phyloP scores from a whole-genome alignment of 2,329 filamentous ascomycete genomes.

The Trichophaea hybrida region DNA sequence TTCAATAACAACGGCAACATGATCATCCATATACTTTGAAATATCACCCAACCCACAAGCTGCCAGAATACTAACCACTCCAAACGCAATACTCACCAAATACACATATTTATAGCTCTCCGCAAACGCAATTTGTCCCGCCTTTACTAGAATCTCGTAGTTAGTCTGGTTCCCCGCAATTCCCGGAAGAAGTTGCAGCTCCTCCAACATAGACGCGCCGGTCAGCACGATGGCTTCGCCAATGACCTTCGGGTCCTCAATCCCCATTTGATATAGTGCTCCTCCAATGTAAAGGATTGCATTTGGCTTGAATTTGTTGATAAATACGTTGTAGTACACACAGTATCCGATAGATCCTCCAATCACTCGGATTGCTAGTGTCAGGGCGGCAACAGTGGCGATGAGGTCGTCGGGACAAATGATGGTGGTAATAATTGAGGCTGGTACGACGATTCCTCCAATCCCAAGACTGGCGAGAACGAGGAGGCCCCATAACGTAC shows the following conservation, averaged over 20 bases:
- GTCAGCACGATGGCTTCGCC: conserved; percentile 41
- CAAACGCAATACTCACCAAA: conserved; percentile 48
- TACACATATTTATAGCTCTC: conserved; percentile 48
- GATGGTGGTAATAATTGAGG: conserved; percentile 53
- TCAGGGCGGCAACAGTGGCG: conserved; percentile 52
- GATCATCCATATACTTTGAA: conserved; percentile 43
- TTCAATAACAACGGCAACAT: conserved; percentile 40
- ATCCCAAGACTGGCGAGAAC: conserved; percentile 49
- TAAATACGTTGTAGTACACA: conserved; percentile 44
- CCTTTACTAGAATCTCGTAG: conserved; percentile 40
- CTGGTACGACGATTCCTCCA: conserved; percentile 53
- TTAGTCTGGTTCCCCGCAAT: conserved; percentile 37
- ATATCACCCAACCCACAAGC: conserved; percentile 47
- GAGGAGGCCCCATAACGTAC: conserved; percentile 43
- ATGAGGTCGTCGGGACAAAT: conserved; percentile 57
- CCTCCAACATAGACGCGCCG: conserved; percentile 38
- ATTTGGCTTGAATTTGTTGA: conserved; percentile 35
- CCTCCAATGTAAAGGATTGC: conserved; percentile 39
- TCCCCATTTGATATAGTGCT: conserved; percentile 32
- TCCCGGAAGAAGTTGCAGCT: conserved; percentile 38
- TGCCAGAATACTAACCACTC: conserved; percentile 41
- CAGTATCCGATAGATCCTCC: conserved; percentile 52
- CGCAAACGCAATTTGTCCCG: conserved; percentile 44
- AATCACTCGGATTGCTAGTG: conserved; percentile 53
- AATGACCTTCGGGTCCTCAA: conserved; percentile 34